Conservation (phyloP, 2,329 filamentous ascomycete species). For the Trichoderma arundinaceum region DNA sequence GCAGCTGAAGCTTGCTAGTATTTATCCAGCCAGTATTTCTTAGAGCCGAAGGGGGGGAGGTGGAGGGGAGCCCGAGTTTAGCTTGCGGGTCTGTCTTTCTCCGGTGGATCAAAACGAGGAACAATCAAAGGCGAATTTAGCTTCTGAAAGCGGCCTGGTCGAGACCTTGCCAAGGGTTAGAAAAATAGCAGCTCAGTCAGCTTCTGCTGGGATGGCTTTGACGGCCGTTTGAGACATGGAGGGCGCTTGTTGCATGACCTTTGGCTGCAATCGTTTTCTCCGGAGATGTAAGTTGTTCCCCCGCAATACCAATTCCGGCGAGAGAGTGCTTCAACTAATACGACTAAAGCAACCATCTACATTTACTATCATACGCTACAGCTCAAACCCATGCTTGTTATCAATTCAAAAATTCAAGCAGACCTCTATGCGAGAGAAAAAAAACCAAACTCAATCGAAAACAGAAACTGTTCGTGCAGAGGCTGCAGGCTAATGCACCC, state of each 20-base stretch:
- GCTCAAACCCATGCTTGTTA: too few species aligned
- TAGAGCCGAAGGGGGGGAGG: not conserved
- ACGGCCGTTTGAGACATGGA: not conserved
- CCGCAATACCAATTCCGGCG: slow-evolving; percentile 2
- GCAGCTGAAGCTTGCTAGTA: not conserved
- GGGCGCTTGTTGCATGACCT: not conserved
- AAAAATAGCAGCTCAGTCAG: not conserved
- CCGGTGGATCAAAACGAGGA: not conserved
- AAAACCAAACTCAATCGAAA: not conserved
- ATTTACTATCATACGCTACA: too few species aligned
- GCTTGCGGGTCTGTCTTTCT: slow-evolving; percentile 19
- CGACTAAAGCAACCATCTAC: too few species aligned
- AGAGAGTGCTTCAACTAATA: too few species aligned
- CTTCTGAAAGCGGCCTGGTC: slow-evolving; percentile 23
- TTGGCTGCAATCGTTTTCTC: not conserved
- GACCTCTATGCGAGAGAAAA: too few species aligned
- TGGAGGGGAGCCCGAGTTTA: not conserved
- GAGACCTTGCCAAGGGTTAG: not conserved
- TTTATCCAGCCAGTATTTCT: not conserved
- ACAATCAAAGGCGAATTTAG: not conserved
- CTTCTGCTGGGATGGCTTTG: too few species aligned
- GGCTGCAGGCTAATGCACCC: slow-evolving; percentile 5
- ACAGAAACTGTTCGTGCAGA: not conserved
- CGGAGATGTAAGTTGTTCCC: not conserved
- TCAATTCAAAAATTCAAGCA: too few species aligned